These are phyloP conservation scores for Hypomyces perniciosus DNA, from an alignment of 2,329 filamentous ascomycete genomes.

Conservation along the genomic window DNA sequence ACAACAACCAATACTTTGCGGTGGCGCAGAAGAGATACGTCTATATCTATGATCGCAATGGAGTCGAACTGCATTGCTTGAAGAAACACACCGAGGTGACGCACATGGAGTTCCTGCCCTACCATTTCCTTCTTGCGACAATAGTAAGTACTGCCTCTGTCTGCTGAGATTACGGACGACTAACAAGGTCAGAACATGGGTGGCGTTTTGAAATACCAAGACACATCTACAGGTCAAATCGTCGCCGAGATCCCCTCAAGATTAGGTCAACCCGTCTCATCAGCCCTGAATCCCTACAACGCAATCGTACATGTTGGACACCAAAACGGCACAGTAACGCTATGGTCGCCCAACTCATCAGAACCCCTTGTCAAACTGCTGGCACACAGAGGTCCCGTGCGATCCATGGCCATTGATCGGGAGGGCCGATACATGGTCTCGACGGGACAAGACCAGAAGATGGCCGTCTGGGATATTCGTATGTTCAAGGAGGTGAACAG, in stretches of 20 bases:
- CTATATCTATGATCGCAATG: conserved; percentile 90
- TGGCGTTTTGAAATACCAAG: conserved; percentile 87
- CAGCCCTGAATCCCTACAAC: conserved; percentile 87
- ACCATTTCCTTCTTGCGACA: conserved; percentile 89
- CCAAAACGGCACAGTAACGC: conserved; percentile 86
- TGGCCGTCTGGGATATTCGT: conserved; percentile 93
- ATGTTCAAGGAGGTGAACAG: conserved; percentile 90
- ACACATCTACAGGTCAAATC: conserved; percentile 86
- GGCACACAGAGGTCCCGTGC: conserved; percentile 82
- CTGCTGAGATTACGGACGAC: background rate
- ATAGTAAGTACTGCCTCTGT: conserved; percentile 49
- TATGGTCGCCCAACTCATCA: conserved; percentile 91
- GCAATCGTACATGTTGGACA: conserved; percentile 89
- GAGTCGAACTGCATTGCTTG: conserved; percentile 87
- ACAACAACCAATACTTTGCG: conserved; percentile 92
- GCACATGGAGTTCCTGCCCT: conserved; percentile 92
- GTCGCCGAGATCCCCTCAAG: conserved; percentile 81
- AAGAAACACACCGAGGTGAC: conserved; percentile 86
- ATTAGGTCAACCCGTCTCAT: conserved; percentile 73
- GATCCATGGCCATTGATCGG: conserved; percentile 76
- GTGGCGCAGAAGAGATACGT: conserved; percentile 95
- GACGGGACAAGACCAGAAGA: conserved; percentile 79
- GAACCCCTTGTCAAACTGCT: conserved; percentile 87
- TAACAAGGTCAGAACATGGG: conserved; percentile 54
- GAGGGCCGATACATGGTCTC: conserved; percentile 95